Conservation (phyloP, 768 basidiomycete genomes). For the Hericium alpestre region DNA sequence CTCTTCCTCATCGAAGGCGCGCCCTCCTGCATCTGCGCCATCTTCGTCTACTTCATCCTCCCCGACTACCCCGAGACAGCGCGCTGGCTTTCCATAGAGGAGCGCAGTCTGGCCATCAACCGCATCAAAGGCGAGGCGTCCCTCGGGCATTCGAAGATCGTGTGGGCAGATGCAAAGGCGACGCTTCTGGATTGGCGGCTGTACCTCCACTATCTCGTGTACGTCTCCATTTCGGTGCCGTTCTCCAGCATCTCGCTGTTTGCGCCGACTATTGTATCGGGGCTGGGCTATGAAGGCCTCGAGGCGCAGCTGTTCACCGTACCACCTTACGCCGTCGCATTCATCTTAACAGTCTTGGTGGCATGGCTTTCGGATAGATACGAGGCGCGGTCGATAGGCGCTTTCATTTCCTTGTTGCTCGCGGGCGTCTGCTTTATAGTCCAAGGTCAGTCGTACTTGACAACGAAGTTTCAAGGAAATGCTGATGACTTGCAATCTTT, state of each 20-base stretch:
- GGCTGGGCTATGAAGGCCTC: slow-evolving; percentile 40
- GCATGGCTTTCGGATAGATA: slow-evolving; percentile 17
- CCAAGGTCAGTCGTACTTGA: not conserved
- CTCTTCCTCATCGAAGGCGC: slow-evolving; percentile 18
- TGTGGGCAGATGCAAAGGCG: slow-evolving; percentile 22
- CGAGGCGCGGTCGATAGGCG: slow-evolving; percentile 8
- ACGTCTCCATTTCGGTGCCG: slow-evolving; percentile 19
- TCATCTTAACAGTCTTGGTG: slow-evolving; percentile 17
- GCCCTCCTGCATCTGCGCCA: slow-evolving; percentile 24
- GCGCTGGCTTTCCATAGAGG: slow-evolving; percentile 29
- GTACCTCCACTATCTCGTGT: slow-evolving; percentile 24
- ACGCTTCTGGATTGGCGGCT: slow-evolving; percentile 23
- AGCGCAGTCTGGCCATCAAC: slow-evolving; percentile 26
- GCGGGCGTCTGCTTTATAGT: slow-evolving; percentile 5
- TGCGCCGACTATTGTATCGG: slow-evolving; percentile 53
- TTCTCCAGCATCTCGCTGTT: slow-evolving; percentile 38
- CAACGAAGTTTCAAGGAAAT: not conserved
- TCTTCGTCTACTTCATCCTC: slow-evolving; percentile 21
- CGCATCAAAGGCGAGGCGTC: not conserved
- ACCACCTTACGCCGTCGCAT: slow-evolving; percentile 24
- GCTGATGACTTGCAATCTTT: slow-evolving; percentile 2
- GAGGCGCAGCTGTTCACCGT: slow-evolving; percentile 51
- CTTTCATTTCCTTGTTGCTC: not conserved
- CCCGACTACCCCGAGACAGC: slow-evolving; percentile 37
- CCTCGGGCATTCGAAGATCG: slow-evolving; percentile 10